Conservation (phyloP, 176 grass and related monocot genomes). For the Aegilops sharonensis region DNA sequence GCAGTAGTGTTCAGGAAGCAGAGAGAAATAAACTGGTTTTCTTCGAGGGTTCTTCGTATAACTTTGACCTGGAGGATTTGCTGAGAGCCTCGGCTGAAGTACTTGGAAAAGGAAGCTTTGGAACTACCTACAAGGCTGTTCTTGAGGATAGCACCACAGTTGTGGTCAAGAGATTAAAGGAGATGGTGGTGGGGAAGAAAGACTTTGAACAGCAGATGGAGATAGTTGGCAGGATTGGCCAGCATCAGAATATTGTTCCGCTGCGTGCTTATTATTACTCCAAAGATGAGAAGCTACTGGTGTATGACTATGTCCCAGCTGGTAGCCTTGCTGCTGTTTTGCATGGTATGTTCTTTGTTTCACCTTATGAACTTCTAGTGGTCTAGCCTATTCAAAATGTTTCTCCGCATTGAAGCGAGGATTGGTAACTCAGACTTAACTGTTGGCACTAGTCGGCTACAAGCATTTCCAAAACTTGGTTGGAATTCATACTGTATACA, state of each 20-base stretch:
- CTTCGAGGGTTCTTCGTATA: slow-evolving; percentile 85
- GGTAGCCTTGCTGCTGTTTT: slow-evolving; percentile 77
- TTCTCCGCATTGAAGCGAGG: neutral
- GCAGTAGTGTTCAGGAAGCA: slow-evolving; percentile 87
- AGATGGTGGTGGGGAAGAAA: slow-evolving; percentile 79
- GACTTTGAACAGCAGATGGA: slow-evolving; percentile 98
- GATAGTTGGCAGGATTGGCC: slow-evolving; percentile 73
- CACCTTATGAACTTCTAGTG: slow-evolving; percentile 2
- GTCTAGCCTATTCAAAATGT: slow-evolving; percentile 5
- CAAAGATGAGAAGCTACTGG: slow-evolving; percentile 95
- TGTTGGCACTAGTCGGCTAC: neutral
- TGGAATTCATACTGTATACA: neutral
- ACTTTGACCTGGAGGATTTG: slow-evolving; percentile 97
- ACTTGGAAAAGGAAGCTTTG: slow-evolving; percentile 93
- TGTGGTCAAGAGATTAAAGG: slow-evolving; percentile 94
- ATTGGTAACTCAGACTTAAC: neutral
- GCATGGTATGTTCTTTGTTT: slow-evolving; percentile 68
- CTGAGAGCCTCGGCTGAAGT: slow-evolving; percentile 94
- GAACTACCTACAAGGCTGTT: slow-evolving; percentile 95
- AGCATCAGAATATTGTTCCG: slow-evolving; percentile 77
- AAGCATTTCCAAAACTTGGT: neutral
- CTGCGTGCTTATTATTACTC: slow-evolving; percentile 98
- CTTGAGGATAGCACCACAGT: slow-evolving; percentile 95
- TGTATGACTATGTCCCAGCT: slow-evolving; percentile 79
- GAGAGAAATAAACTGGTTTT: slow-evolving; percentile 94